Percentiles rank a stretch among this genome's conserved stretches.
Evolutionary conservation across 768 basidiomycete species (phyloP).

Genomic region (Plicaturopsis crispa): DNA sequence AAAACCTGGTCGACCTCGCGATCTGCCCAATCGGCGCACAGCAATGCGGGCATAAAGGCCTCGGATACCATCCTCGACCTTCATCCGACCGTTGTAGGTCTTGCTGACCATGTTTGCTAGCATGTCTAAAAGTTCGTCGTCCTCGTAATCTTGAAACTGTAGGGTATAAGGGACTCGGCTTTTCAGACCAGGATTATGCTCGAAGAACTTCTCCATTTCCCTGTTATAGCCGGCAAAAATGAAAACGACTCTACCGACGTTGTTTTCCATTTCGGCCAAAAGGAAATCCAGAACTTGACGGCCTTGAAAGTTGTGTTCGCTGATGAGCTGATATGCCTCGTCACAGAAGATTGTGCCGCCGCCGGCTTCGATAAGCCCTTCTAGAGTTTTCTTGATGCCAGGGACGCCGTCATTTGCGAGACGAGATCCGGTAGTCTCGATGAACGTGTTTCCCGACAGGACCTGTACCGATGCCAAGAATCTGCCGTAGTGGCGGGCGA

Average conservation of each 20-base stretch:
- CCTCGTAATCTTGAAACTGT: conserved; percentile 31
- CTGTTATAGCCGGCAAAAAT: conserved; percentile 36
- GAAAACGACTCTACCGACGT: conserved; percentile 32
- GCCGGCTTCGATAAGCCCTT: conserved; percentile 23
- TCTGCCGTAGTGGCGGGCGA: conserved; percentile 33
- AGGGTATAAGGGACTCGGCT: conserved; percentile 35
- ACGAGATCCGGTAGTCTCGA: conserved; percentile 35
- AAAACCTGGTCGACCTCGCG: conserved; percentile 29
- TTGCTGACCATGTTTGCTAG: conserved; percentile 26
- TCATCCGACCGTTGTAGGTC: conserved; percentile 29
- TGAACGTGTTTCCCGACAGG: conserved; percentile 27
- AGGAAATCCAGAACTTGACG: conserved; percentile 33
- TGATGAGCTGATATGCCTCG: conserved; percentile 34
- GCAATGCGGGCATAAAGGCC: conserved; percentile 31
- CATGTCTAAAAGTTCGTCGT: conserved; percentile 29
- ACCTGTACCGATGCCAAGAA: conserved; percentile 31
- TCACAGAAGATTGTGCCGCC: conserved; percentile 36
- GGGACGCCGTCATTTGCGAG: conserved; percentile 30
- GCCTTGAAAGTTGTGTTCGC: conserved; percentile 23
- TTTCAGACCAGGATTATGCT: conserved; percentile 35
- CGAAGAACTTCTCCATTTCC: conserved; percentile 40
- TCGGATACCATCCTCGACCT: conserved; percentile 28
- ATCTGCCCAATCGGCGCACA: conserved; percentile 29
- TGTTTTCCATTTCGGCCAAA: conserved; percentile 39
- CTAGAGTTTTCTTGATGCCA: conserved; percentile 27